Conservation (phyloP, 257 asterid genomes). For the Leonotis leonurus region DNA sequence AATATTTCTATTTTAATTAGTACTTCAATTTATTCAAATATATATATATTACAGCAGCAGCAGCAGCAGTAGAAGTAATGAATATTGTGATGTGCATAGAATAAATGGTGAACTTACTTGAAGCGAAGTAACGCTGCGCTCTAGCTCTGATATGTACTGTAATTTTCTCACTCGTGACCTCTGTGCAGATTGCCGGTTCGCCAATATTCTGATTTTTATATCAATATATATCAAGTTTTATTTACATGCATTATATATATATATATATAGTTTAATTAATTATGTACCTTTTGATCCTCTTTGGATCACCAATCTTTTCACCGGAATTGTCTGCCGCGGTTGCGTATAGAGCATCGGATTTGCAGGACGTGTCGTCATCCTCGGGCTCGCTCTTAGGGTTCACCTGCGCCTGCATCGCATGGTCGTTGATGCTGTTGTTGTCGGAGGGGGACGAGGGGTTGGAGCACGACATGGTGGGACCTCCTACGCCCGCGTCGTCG, state of each 20-base stretch:
- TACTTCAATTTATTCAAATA: too few species aligned
- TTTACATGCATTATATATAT: too few species aligned
- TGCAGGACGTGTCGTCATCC: conserved; percentile 57
- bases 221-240: too few species aligned
- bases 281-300: conserved; percentile 68
- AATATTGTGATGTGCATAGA: neutral
- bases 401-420: conserved; percentile 21
- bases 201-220: conserved; percentile 55
- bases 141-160: conserved; percentile 88
- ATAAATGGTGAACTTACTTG: conserved; percentile 37
- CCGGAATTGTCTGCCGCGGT: conserved; percentile 29
- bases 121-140: conserved; percentile 76
- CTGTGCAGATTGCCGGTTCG: conserved; percentile 94
- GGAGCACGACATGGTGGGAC: conserved; percentile 44
- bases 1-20: too few species aligned
- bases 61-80: too few species aligned
- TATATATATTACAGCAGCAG: too few species aligned
- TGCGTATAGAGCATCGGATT: conserved; percentile 31
- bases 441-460: conserved; percentile 74
- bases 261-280: neutral
- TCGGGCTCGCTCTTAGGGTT: conserved; percentile 66
- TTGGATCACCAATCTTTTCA: conserved; percentile 64
- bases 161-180: conserved; percentile 89
- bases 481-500: conserved; percentile 39
- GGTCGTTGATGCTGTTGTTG: conserved; percentile 65